A percentile compares a stretch with the other conserved stretches of the same genome.
phyloP scores from a whole-genome alignment of 495 filamentous ascomycete species.

The Trypethelium eluteriae region DNA sequence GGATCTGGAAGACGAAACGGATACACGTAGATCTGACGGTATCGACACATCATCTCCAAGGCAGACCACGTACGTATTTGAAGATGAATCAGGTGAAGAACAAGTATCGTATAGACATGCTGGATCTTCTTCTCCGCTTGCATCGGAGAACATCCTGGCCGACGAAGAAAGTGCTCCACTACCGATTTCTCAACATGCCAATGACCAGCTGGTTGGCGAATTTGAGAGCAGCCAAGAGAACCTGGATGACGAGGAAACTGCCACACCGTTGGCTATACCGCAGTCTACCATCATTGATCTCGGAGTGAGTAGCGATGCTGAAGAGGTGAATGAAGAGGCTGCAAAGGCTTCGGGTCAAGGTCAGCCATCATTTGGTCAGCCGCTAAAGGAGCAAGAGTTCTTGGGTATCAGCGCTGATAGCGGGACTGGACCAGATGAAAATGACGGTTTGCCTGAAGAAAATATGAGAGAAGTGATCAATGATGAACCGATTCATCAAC shows the following conservation, averaged over 20 bases:
- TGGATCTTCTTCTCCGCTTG: background rate
- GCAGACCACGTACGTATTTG: background rate
- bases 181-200: background rate
- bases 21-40: background rate
- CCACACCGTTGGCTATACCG: background rate
- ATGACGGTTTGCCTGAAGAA: background rate
- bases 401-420: background rate
- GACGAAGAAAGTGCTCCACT: background rate
- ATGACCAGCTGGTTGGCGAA: background rate
- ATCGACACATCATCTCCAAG: background rate
- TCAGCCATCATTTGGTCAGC: background rate
- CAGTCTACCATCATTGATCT: conserved; percentile 24
- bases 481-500: background rate
- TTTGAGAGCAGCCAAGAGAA: background rate
- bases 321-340: conserved; percentile 14
- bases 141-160: background rate
- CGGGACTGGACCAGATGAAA: background rate
- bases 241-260: background rate
- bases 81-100: background rate
- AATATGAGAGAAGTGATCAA: background rate
- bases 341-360: background rate
- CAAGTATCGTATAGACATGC: too few relatives aligned
- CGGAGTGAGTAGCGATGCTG: conserved; percentile 19
- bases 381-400: background rate
- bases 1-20: background rate